Evolutionary conservation across 1,284 basidiomycete species (phyloP), one percentile per base, ranked within the genome.

Genomic region (Rhodotorula sp.): DNA sequence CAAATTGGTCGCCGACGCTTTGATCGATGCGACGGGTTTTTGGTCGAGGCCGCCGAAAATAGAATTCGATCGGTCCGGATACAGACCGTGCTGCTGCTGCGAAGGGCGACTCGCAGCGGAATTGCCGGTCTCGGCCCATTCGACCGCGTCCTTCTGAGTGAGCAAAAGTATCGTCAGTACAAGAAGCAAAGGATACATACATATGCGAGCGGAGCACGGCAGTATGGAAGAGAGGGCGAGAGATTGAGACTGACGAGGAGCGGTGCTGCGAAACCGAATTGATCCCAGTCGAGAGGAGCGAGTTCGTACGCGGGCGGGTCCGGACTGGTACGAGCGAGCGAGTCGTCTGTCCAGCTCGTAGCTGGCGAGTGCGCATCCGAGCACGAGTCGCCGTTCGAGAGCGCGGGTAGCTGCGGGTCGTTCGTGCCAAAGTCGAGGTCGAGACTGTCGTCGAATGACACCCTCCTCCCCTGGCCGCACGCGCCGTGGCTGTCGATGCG

Each of bases 331-430:
- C 5, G 46, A 23, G 49, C 23, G 61, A 23, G 39, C 20, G 34
- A 20, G 39, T 43, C 34, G 39, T 43, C 58, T 23, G 7, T 58
- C 57, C 57, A 58, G 31, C 34, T 39, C 8, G 31, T 39, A 16
- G 59, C 64, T 23, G 58, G 51, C 51, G 62, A 64, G 16, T 62
- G 47, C 0, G 67, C 49, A n/a, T 67, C 57, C 29, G 70, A 72
- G 18, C 56, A 48, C 29, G 67, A 64, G 10, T 26, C 58, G 14
- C 23, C 21, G 2, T 31, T 47, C 51, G 61, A 57, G 20, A 26
- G 26, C n/a, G 61, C 48, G 14, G 43, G 61, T n/a, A 52, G 29
- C 26, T 31, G 48, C 26, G 39, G 48, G 26, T 47, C 57, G 16
- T 2, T 2, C 23, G 21, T 43, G 31, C 2, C n/a, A 3, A 56